Percentiles rank a stretch among this genome's conserved stretches.
phyloP scores from a whole-genome alignment of 768 basidiomycete species.

The Lentinula sp. region DNA sequence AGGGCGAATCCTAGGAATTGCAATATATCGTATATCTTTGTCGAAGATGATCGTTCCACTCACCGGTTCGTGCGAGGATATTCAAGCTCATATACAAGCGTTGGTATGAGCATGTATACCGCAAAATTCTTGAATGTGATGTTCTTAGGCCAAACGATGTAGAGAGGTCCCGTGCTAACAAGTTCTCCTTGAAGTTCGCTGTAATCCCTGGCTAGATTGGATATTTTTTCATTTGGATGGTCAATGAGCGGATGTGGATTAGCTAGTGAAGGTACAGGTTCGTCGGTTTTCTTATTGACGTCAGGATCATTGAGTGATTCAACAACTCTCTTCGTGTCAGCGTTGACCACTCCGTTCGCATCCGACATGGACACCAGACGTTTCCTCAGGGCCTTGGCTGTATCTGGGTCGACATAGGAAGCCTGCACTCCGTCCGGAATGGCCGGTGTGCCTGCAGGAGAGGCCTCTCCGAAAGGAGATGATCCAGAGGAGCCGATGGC shows the following conservation, averaged over 20 bases:
- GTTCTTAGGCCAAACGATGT: constrained; percentile 79
- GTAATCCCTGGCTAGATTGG: constrained; percentile 68
- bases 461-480: constrained; percentile 13
- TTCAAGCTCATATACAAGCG: constrained; percentile 93
- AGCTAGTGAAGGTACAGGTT: neutral
- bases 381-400: constrained; percentile 48
- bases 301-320: neutral
- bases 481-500: constrained; percentile 17
- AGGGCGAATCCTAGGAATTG: constrained; percentile 52
- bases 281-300: constrained; percentile 1
- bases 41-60: constrained; percentile 12
- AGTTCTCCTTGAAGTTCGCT: constrained; percentile 75
- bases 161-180: constrained; percentile 58
- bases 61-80: constrained; percentile 88
- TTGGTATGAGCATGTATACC: constrained; percentile 83
- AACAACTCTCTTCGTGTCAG: constrained; percentile 9
- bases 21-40: neutral
- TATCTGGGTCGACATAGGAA: constrained; percentile 48
- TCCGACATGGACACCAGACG: constrained; percentile 41
- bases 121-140: constrained; percentile 77
- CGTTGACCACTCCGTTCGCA: constrained; percentile 10
- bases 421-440: constrained; percentile 38
- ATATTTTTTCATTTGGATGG: constrained; percentile 62
- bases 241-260: constrained; percentile 44
- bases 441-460: constrained; percentile 36